Evolutionary conservation across 2,329 filamentous ascomycete species (phyloP), one percentile per base, ranked within the genome.

Genomic region (Cytospora piceicola): DNA sequence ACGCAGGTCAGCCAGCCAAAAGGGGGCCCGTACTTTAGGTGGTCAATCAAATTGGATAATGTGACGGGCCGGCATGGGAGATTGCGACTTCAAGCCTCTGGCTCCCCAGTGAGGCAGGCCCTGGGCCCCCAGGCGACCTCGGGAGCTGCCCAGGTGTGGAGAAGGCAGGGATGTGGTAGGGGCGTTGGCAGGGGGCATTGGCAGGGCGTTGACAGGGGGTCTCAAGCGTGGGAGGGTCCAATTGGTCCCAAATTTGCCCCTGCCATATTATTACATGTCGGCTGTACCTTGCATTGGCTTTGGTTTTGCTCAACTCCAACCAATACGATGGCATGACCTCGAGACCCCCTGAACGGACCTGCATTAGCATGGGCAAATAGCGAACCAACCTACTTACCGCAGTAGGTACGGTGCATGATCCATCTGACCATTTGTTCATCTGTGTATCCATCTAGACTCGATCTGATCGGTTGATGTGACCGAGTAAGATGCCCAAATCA

Each of bases 201-300:
- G 39, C 4, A 20, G 39, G 39, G 39, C 6, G 32, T 12, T 34
- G 32, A 34, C 32, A 34, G 32, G 32, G 32, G 32, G 11, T 4
- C 2, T 8, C 6, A 34, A 39, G 27, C 27, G 52, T 30, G 34
- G 39, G 61, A 63, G 61, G 61, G 61, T 63, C 61, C 61, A 51
- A 57, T 46, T 22, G 20, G 55, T 57, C 60, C 61, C 46, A 49
- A 63, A 63, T 63, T 63, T 63, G 61, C 61, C 61, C 61, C 61
- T 63, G 61, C 52, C 53, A 57, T 62, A 62, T 54, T 62, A 62
- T 54, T 52, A 46, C 53, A 36, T 36, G 34, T 36, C 7, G 53
- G 61, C 61, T 57, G 61, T 63, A 55, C 39, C 61, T 63, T 54
- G 61, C 52, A 42, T 49, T 46, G 53, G 51, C 36, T 36, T 36